Conservation (phyloP, 164 flowering plant species). For the Aristolochia fimbriata region DNA sequence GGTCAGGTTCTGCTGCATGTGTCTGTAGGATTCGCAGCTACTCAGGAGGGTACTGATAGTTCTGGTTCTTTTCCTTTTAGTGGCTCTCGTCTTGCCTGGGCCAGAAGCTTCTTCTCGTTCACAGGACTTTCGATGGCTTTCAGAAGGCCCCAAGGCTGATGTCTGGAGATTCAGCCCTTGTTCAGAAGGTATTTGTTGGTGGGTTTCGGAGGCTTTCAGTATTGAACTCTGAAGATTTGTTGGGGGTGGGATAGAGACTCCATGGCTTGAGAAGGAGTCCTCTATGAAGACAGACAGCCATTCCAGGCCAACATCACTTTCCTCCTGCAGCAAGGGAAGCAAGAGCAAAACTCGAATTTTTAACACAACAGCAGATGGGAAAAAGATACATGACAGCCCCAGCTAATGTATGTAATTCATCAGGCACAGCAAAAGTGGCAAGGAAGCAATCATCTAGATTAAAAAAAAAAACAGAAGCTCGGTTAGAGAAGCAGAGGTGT, state of each 20-base stretch:
- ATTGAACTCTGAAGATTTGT: background rate
- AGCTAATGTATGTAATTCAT: too few species aligned
- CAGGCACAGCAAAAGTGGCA: too few species aligned
- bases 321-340: constrained; percentile 19
- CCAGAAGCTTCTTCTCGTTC: too few species aligned
- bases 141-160: too few species aligned
- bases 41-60: constrained; percentile 10
- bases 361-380: background rate
- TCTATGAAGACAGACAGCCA: constrained; percentile 55
- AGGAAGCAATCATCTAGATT: too few species aligned
- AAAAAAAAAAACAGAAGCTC: too few species aligned
- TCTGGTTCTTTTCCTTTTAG: constrained; percentile 34
- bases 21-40: constrained; percentile 13
- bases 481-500: too few species aligned
- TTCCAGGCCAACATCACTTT: constrained; percentile 40
- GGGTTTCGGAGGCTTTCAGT: constrained; percentile 10
- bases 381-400: background rate
- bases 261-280: constrained; percentile 40
- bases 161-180: constrained; percentile 16
- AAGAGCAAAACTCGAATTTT: background rate
- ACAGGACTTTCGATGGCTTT: too few species aligned
- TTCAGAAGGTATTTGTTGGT: constrained; percentile 12
- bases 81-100: constrained; percentile 34
- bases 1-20: constrained; percentile 15
- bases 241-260: constrained; percentile 1